phyloP scores from a whole-genome alignment of 2,329 filamentous ascomycete species.

The Aspergillus udagawae region DNA sequence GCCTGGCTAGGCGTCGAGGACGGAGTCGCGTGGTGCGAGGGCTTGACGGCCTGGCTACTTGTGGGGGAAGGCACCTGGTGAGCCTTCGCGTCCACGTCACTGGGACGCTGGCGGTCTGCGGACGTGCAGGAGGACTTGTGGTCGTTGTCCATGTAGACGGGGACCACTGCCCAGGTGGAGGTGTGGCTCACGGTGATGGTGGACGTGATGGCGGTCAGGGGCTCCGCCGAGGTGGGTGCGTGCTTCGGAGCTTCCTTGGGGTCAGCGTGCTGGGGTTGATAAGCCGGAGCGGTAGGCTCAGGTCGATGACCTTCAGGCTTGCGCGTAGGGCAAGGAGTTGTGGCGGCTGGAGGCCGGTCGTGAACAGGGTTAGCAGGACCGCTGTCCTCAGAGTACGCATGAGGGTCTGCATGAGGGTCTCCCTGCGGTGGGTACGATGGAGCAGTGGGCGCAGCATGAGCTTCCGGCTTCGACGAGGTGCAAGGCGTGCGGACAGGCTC shows the following conservation, averaged over 20 bases:
- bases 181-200: constrained; percentile 10
- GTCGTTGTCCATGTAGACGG: constrained; percentile 21
- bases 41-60: too few relatives aligned
- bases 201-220: constrained; percentile 2
- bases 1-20: constrained; percentile 26
- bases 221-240: neutral
- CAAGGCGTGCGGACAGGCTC: neutral
- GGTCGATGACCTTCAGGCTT: neutral
- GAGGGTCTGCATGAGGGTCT: neutral
- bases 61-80: constrained; percentile 7
- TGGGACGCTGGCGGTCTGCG: constrained; percentile 31
- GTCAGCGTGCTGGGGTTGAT: neutral
- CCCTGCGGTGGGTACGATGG: neutral
- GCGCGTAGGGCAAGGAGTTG: neutral
- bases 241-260: neutral
- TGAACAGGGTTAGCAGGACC: neutral
- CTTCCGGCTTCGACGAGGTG: neutral
- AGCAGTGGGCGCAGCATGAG: neutral
- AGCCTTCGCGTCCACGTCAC: constrained; percentile 44
- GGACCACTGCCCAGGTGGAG: constrained; percentile 22
- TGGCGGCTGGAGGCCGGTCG: neutral
- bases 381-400: too few relatives aligned
- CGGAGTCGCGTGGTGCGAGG: constrained; percentile 25
- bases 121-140: neutral
- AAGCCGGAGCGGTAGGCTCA: neutral